Base-by-base conservation (phyloP, 768 basidiomycete genomes). In the Panaeolus papilionaceus region DNA sequence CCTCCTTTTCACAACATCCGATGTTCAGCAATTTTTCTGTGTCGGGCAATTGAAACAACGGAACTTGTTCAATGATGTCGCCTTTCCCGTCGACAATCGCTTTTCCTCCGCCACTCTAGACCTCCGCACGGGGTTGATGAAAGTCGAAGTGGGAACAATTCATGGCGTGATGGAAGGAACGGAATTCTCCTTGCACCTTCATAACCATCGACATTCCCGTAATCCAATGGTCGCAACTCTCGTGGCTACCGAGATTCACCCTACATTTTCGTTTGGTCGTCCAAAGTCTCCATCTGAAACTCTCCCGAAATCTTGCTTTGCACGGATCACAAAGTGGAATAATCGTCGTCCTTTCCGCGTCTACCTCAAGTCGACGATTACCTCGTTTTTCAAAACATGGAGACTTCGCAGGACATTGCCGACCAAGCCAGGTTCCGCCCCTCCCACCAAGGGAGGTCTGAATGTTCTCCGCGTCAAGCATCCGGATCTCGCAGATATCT, bases 131-230 rank as follows among this genome's bases (percentile, higher is more conserved):
- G 71, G 74, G 11, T 72, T 75, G 45, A 70, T 90, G 54, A 84
- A 84, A 67, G 75, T 92, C 38, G 84, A 84, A 39, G 83, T 86
- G 42, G 91, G 91, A 12, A 82, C 84, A 0, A 84, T 88, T 4
- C 89, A 91, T 67, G 90, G 90, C 1, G 79, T 92, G 20, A 82
- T 84, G n/a, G 83, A 85, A 67, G 90, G 89, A 61, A 88, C 84
- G 9, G 87, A 89, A 69, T 82, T 92, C 68, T 84, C 83, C 45
- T 58, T 92, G 23, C 89, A 91, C 73, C 78, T 82, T 23, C 89
- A 91, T 74, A 90, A 91, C 74, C 81, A 81, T 68, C 78, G 78
- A n/a, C 85, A 84, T 23, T 89, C 89, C 7, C 76, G 79, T 61
- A 92, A 91, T 69, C 85, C 86, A 1, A 66, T 81, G 20, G 75